Base-by-base conservation (phyloP, 805 yeast genomes). In the Pichia ethanolica region DNA sequence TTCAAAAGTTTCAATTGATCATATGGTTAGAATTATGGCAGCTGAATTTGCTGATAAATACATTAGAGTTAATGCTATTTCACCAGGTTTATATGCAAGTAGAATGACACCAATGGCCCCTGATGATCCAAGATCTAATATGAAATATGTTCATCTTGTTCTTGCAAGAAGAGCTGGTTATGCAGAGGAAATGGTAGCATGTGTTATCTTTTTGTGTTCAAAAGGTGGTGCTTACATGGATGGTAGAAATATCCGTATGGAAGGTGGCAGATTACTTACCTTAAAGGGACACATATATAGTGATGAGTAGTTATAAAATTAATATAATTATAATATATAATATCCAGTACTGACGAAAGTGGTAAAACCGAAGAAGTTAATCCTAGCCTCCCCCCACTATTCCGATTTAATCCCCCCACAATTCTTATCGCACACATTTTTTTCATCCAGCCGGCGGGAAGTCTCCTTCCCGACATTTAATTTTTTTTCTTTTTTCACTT, bases 1-100 rank as follows among this genome's bases (percentile, higher is more conserved):
- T 2, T 52, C 59, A 3, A 58, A 58, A 39, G 57, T 50, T 20
- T 45, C 60, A 3, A 48, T 56, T 13, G 60, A 57, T 39, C 61
- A 58, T 39, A 57, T 58, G 61, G 61, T 58, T 14, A 50, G 61
- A 49, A 58, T 58, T 35, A 54, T 58, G 61, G 61, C 61, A 11
- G 61, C 60, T 10, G 57, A 58, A 34, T 57, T 58, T 53, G 61
- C 59, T 1, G 59, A 58, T 36, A 57, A 57, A 41, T 57, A 56
- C 34, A 57, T 58, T 34, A 41, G 60, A 32, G 59, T 58, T 35
- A 58, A 58, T 40, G 60, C 60, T 7, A 53, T 57, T 30, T 58
- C 61, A 5, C 61, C 61, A 9, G 61, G 61, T 3, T 35, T 58
- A 5, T 58, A 57, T 36, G 53, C 49, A 7, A 56, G 59, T 36